Base-by-base conservation (phyloP, 1,284 basidiomycete genomes). In the Rhizoctonia solani region DNA sequence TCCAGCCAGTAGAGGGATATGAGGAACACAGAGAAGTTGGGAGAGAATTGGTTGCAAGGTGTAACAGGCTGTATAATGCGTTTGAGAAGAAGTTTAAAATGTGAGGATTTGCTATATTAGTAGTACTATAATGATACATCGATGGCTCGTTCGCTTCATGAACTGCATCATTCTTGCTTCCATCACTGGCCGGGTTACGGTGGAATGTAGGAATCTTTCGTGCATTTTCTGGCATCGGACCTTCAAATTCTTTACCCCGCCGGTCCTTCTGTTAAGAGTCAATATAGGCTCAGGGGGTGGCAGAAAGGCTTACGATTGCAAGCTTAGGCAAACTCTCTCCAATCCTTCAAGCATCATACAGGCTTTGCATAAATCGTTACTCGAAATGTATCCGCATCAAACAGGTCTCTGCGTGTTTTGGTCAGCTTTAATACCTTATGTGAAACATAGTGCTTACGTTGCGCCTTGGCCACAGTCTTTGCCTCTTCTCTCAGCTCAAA, bases 311-410 rank as follows among this genome's bases (percentile, higher is more conserved):
- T 74, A 93, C 92, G 55, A 79, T 72, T 8, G 78, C 78, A 11
- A 76, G 72, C 21, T 74, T 71, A 19, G 78, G 88, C 77, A 91
- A 83, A 3, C 93, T 50, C 88, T 83, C 76, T 97, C 94, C n/a
- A 98, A 80, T 8, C 93, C 91, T 76, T 97, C 92, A 0, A 98
- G 80, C 19, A 97, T 79, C 0, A 89, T 91, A 72, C 95, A 98
- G 0, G 95, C 95, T 79, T 97, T 96, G 76, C 95, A 97, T 16
- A 98, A 77, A 23, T 89, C 87, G 73, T 97, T 96, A 67, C 91
- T 94, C 0, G 94, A 90, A 81, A 97, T 94, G 74, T 95, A 95
- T 1, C 93, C 93, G 72, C 95, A 98, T 49, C 93, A 82, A 74
- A 87, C 94, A 97, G 13, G 85, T 93, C 79, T 93, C 94, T 96